Evolutionary conservation across 441 rosid species (phyloP), one percentile per base, ranked within the genome.

Genomic region (Rhodomyrtus psidioides): DNA sequence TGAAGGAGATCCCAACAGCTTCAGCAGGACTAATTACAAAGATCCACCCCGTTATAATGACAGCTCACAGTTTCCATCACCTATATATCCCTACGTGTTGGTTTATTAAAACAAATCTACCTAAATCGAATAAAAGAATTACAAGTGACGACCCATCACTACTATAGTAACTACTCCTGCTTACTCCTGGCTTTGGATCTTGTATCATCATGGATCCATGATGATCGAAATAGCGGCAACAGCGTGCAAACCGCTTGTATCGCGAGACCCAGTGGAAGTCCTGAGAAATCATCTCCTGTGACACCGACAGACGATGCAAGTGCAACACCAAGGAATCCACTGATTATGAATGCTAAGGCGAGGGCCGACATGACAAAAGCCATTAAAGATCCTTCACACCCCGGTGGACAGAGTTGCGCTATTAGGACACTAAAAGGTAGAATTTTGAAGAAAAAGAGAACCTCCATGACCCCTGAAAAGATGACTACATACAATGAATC

Each of bases 381-480:
- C 94, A 94, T 93, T 59, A 96, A 86, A 51, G 99, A 97, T 21
- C 98, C 98, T 91, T 96, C 98, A 55, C 98, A 96, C n/a, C 97
- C 98, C 0, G 87, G 94, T 34, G 97, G 98, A 85, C 98, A 96
- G 6, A 95, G 91, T 87, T 92, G 88, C 0, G 95, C 92, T 55
- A 97, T 92, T 89, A 95, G 84, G 46, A 96, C 90, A 9, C 92
- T 93, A 88, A 97, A 96, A 3, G 98, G 99, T 15, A 97, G 93
- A 83, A 90, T 90, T 94, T 97, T 96, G 83, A 94, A 93, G 83
- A 92, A 92, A 90, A 93, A 92, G 27, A 96, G 88, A 26, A 93
- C 94, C 87, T 97, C 99, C 87, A 93, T 51, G 55, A 96, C 75
- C 24, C 99, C 94, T 0, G 98, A 94, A 89, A 94, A 93, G 21